A percentile compares a stretch with the other conserved stretches of the same genome.
Evolutionary conservation across 805 yeast species (phyloP).

Genomic region (Zygosaccharomyces kombuchaensis): DNA sequence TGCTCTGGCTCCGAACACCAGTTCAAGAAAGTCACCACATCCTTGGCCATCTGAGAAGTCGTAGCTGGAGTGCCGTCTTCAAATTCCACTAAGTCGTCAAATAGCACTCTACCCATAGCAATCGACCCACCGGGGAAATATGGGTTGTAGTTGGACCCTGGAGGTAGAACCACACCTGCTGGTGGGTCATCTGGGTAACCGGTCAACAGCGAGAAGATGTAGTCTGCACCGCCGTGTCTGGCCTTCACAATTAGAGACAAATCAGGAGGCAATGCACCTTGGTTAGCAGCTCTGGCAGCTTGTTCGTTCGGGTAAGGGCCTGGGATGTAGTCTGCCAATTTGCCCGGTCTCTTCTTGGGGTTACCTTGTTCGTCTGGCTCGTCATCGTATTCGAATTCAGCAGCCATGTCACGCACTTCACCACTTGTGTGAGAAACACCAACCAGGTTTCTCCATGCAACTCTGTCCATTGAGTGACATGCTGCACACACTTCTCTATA

Average conservation of each 20-base stretch:
- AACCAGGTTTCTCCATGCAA: slow-evolving; percentile 97
- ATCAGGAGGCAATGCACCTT: slow-evolving; percentile 98
- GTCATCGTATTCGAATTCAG: slow-evolving; percentile 95
- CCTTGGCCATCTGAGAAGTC: slow-evolving; percentile 99
- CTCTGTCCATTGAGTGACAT: slow-evolving; percentile 93
- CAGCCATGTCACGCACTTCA: slow-evolving; percentile 91
- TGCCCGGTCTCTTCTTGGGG: slow-evolving; percentile 97
- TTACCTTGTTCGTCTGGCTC: slow-evolving; percentile 98
- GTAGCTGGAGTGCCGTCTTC: slow-evolving; percentile 99
- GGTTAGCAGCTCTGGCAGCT: slow-evolving; percentile 99
- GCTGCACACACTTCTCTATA: slow-evolving; percentile 99
- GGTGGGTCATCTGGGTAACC: slow-evolving; percentile 99
- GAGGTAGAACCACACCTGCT: slow-evolving; percentile 90
- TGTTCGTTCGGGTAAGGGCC: slow-evolving; percentile 96
- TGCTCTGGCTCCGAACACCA: slow-evolving; percentile 99
- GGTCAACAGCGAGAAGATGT: slow-evolving; percentile 89
- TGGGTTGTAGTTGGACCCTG: slow-evolving; percentile 97
- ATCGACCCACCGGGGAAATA: slow-evolving; percentile 99
- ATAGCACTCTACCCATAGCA: slow-evolving; percentile 98
- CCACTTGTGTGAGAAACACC: slow-evolving; percentile 91
- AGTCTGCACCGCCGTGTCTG: slow-evolving; percentile 97
- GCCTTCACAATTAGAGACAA: slow-evolving; percentile 96
- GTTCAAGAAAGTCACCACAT: slow-evolving; percentile 89
- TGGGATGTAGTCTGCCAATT: slow-evolving; percentile 91
- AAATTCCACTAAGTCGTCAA: slow-evolving; percentile 95